Evolutionary conservation across 1,284 basidiomycete genomes (phyloP).

Genomic region (Heterobasidion parviporum): DNA sequence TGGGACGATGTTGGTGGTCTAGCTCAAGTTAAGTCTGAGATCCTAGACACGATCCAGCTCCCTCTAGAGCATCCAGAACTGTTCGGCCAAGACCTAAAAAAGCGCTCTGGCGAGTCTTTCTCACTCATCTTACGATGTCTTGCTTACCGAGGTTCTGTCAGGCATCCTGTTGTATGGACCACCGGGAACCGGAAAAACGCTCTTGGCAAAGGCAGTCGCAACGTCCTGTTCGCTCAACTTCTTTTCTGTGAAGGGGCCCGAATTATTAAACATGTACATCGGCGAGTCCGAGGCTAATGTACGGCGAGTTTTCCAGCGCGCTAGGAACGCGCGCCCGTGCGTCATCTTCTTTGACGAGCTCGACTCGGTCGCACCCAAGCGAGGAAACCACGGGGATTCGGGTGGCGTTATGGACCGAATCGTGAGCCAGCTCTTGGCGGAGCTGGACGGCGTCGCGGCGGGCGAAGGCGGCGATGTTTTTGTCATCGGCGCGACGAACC

Average conservation of each 20-base stretch:
- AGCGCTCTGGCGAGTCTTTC: slow-evolving; percentile 74
- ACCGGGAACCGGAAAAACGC: slow-evolving; percentile 93
- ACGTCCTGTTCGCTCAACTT: slow-evolving; percentile 91
- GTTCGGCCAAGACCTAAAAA: slow-evolving; percentile 90
- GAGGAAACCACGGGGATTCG: slow-evolving; percentile 92
- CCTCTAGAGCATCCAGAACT: slow-evolving; percentile 93
- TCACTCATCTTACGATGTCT: slow-evolving; percentile 1
- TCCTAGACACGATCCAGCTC: slow-evolving; percentile 94
- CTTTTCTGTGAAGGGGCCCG: slow-evolving; percentile 95
- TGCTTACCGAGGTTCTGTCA: slow-evolving; percentile 18
- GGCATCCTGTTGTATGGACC: slow-evolving; percentile 90
- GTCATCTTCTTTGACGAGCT: slow-evolving; percentile 99
- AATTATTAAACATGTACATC: slow-evolving; percentile 96
- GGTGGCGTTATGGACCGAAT: slow-evolving; percentile 98
- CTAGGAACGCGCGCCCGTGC: slow-evolving; percentile 84
- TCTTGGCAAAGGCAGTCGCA: slow-evolving; percentile 91
- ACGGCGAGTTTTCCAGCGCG: slow-evolving; percentile 85
- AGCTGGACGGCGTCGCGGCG: slow-evolving; percentile 87
- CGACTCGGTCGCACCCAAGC: slow-evolving; percentile 92
- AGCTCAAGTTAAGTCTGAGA: slow-evolving; percentile 83
- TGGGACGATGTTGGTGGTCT: slow-evolving; percentile 99
- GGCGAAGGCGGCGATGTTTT: slow-evolving; percentile 71
- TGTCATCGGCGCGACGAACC: slow-evolving; percentile 96
- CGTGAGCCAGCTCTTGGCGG: slow-evolving; percentile 91
- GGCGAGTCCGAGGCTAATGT: slow-evolving; percentile 98